Evolutionary conservation across 192 early-diverging fungal genomes (phyloP), one percentile per base, ranked within the genome.

Genomic region (Powellomyces hirtus): DNA sequence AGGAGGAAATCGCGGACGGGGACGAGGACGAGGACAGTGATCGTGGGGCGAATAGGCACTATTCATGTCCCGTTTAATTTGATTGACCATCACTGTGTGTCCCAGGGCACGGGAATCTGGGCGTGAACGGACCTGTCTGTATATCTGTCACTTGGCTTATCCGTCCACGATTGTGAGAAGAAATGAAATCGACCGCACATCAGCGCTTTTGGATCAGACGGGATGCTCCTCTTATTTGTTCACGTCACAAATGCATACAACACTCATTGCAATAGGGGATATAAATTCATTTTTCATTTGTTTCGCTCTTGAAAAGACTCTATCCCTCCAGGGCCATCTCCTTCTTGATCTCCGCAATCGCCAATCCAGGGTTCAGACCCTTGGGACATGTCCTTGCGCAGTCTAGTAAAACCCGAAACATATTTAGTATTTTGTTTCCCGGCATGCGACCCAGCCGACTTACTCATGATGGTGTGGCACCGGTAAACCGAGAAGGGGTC

Each of bases 281-380:
- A n/a, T n/a, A n/a, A n/a, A n/a, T n/a, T n/a, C n/a, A n/a, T n/a
- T n/a, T n/a, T n/a, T n/a, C n/a, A n/a, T n/a, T n/a, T n/a, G n/a
- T n/a, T n/a, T n/a, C n/a, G n/a, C n/a, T n/a, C n/a, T n/a, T n/a
- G n/a, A n/a, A n/a, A 42, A 13, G 5, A 49, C 13, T 71, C 50
- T 72, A 79, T 35, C 66, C 77, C 30, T 80, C 78, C 36, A 90
- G 73, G 59, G 94, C 91, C 88, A 97, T 94, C 56, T 87, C 73
- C 79, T 89, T 90, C 85, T 98, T 98, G 78, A 98, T 96, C 83
- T 94, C 80, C 38, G 96, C 90, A 84, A 98, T 98, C 45, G 96
- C 96, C 22, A 79, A 75, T 76, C 96, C 96, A n/a, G 94, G 96
- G 79, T 96, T 95, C 37, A 98, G 85, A 46, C 95, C 94, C 90